Conservation (phyloP, 2,329 filamentous ascomycete species). For the Talaromyces albobiverticillius region DNA sequence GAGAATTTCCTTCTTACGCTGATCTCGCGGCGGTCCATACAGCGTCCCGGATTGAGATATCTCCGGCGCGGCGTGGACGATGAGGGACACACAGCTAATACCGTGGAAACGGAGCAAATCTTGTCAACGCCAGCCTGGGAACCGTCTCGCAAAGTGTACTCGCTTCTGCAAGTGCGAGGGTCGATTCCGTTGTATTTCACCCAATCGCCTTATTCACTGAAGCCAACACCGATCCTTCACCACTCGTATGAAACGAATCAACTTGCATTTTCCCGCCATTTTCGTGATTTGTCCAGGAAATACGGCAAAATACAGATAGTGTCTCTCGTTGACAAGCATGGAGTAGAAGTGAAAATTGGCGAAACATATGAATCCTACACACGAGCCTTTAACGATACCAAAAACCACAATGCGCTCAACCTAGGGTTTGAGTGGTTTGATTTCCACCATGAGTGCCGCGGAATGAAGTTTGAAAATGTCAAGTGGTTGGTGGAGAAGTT, state of each 20-base stretch:
- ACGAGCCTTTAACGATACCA: constrained; percentile 63
- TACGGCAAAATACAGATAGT: constrained; percentile 79
- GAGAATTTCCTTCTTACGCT: constrained; percentile 74
- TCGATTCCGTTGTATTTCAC: constrained; percentile 96
- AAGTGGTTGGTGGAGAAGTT: constrained; percentile 71
- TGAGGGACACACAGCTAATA: constrained; percentile 82
- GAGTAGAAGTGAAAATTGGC: constrained; percentile 75
- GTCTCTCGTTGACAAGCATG: constrained; percentile 85
- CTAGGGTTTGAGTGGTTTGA: constrained; percentile 94
- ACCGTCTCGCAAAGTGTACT: constrained; percentile 63
- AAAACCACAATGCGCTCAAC: constrained; percentile 48
- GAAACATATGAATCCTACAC: constrained; percentile 71
- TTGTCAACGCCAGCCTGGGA: constrained; percentile 70
- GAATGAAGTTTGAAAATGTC: constrained; percentile 98
- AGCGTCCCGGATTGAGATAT: constrained; percentile 85
- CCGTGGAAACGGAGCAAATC: constrained; percentile 93
- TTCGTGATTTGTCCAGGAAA: constrained; percentile 62
- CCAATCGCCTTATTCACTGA: constrained; percentile 89
- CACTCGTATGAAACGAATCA: constrained; percentile 79
- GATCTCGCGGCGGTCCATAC: constrained; percentile 83
- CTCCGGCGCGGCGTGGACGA: constrained; percentile 88
- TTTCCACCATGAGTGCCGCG: constrained; percentile 86
- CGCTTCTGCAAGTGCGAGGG: constrained; percentile 82
- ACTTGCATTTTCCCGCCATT: constrained; percentile 74
- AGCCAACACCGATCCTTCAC: constrained; percentile 77